Base-by-base conservation (phyloP, 805 yeast genomes). In the Isabelozyma heimii region DNA sequence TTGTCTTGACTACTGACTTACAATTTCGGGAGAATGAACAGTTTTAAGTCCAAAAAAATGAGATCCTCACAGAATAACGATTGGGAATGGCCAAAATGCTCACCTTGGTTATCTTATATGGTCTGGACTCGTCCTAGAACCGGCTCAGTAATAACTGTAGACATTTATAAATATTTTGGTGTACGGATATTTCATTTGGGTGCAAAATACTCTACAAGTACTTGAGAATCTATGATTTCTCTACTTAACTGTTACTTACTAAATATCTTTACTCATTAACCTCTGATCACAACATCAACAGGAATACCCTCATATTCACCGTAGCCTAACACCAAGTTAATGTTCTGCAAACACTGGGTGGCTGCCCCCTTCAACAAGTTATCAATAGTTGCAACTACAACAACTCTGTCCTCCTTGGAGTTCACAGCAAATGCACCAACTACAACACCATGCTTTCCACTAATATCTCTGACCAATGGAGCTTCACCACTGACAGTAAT, bases 281-380 rank as follows among this genome's bases (percentile, higher is more conserved):
- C 81, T 63, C 82, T 72, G 52, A 80, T 73, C 37, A 77, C 73
- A 58, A 81, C 72, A 59, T 83, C 84, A 51, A 78, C 81, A 44
- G 99, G 97, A 62, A 94, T 94, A 60, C 98, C 98, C 47, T 85
- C 97, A 63, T 87, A 92, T 73, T 94, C 99, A 44, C 88, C 92
- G 69, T 89, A 94, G 20, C 91, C 91, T 74, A 87, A 73, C 5
- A 89, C 87, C 69, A 94, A 77, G 70, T 94, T 94, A 68, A 95
- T 88, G 76, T 94, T 94, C 72, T 94, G 99, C 67, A 94, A 70
- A 73, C 98, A 92, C 73, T 94, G 99, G 14, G 99, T 94, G 42
- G 97, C 96, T 41, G 99, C 99, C 56, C 99, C 99, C 76, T 94
- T 94, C 64, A 94, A 80, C 63, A 94, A 77, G 69, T 94, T 94